Conservation (phyloP, 2,329 filamentous ascomycete species). For the Neoascochyta sp. region DNA sequence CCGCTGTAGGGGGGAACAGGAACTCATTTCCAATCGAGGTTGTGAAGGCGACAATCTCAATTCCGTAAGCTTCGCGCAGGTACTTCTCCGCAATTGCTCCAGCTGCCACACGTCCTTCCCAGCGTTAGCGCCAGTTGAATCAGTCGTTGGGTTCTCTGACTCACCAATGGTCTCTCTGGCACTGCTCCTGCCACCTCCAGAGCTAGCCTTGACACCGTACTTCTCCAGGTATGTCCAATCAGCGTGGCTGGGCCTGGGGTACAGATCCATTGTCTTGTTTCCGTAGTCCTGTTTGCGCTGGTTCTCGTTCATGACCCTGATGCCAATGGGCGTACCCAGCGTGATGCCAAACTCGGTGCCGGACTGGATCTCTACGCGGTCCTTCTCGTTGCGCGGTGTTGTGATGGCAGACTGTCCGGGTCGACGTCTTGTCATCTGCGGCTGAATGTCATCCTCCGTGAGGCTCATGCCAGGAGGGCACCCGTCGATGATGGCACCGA, state of each 20-base stretch:
- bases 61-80: conserved; percentile 70
- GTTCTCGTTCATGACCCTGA: conserved; percentile 88
- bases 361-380: conserved; percentile 86
- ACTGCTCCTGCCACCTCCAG: conserved; percentile 82
- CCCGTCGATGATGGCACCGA: conserved; percentile 93
- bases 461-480: conserved; percentile 83
- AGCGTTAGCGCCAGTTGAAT: conserved; percentile 14
- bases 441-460: conserved; percentile 84
- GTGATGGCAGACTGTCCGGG: conserved; percentile 88
- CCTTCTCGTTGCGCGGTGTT: conserved; percentile 89
- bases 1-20: conserved; percentile 67
- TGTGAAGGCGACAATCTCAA: conserved; percentile 90
- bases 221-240: conserved; percentile 98
- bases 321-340: conserved; percentile 82
- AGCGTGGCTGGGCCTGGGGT: conserved; percentile 86
- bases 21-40: conserved; percentile 77
- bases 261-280: conserved; percentile 82
- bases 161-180: conserved; percentile 90
- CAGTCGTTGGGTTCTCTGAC: too few species aligned
- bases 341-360: conserved; percentile 88
- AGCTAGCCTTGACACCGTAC: conserved; percentile 90
- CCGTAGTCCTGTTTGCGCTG: conserved; percentile 91
- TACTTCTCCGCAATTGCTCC: conserved; percentile 94
- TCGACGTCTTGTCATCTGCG: conserved; percentile 84
- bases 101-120: conserved; percentile 73